Base-by-base conservation (phyloP, 306 rosid genomes). In the Clitoria ternatea region DNA sequence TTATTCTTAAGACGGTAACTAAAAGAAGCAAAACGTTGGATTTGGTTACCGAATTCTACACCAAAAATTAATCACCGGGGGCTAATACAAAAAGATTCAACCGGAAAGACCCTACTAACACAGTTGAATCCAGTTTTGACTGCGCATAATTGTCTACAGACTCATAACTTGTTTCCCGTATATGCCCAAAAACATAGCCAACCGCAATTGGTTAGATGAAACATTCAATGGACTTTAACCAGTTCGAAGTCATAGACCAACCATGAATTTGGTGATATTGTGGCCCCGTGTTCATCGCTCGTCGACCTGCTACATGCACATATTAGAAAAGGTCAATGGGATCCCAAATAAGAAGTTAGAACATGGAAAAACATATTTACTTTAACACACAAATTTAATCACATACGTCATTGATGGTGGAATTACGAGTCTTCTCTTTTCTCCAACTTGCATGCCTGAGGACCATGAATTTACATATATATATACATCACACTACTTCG, bases 391-490 rank as follows among this genome's bases (percentile, higher is more conserved):
- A 37, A 42, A 22, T 75, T 60, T 15, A 44, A 60, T 42, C 47
- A 70, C 86, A 20, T 86, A 92, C 98, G 77, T 83, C 90, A 88
- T 35, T 62, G 90, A 53, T 29, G 98, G 97, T 57, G 98, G 97
- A 56, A 93, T 67, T n/a, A 80, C 62, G 47, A 93, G 87, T 76
- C 93, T 87, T 78, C 98, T 85, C 81, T 77, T 90, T 65, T 70
- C 93, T 37, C 97, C 97, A 23, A 85, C 96, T 61, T 43, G 92
- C 93, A 93, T 90, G 55, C 96, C 97, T 92, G 80, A 79, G 39
- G 56, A 78, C 49, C 80, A 79, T 32, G 60, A 61, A 74, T 4
- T 19, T 27, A 14, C 8, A 29, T 3, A 57, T 17, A 15, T 13
- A 10, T 1, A 49, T 9, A 20, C 71, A 69, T 47, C 50, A 45